phyloP scores from a whole-genome alignment of 2,329 filamentous ascomycete genomes.

The Cladosporium sp. region DNA sequence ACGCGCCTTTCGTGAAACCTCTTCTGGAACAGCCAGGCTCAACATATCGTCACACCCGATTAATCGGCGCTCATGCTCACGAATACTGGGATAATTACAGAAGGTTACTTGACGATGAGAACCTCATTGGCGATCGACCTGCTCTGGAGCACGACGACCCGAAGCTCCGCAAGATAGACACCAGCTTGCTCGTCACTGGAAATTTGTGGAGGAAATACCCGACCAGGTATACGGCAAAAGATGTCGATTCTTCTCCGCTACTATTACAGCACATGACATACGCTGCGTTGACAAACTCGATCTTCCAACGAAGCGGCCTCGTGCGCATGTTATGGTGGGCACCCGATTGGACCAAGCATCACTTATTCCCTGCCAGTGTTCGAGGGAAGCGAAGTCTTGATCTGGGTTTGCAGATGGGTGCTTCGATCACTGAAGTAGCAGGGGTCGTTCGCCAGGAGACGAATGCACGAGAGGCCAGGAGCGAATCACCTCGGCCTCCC shows the following conservation, averaged over 20 bases:
- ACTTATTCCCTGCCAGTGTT: constrained; percentile 60
- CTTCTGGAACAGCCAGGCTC: constrained; percentile 38
- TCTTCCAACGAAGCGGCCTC: constrained; percentile 69
- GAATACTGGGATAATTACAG: constrained; percentile 39
- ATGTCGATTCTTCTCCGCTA: constrained; percentile 9
- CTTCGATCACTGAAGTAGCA: constrained; percentile 47
- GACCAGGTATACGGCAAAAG: neutral
- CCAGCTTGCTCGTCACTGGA: constrained; percentile 61
- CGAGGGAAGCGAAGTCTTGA: constrained; percentile 50
- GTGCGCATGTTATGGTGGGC: constrained; percentile 77
- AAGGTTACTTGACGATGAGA: constrained; percentile 45
- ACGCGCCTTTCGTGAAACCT: constrained; percentile 55
- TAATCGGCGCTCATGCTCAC: constrained; percentile 19
- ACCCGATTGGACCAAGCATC: constrained; percentile 55
- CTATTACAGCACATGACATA: constrained; percentile 63
- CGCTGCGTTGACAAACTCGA: constrained; percentile 42
- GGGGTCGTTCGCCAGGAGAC: constrained; percentile 12
- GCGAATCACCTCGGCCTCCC: neutral
- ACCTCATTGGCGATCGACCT: constrained; percentile 54
- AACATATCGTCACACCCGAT: constrained; percentile 45
- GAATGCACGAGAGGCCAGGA: neutral
- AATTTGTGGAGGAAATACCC: constrained; percentile 21
- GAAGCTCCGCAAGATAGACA: constrained; percentile 55
- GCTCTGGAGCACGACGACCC: constrained; percentile 35
- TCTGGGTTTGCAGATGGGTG: constrained; percentile 58